These are phyloP conservation scores for Harrya chromipes DNA, from an alignment of 768 basidiomycete species.

Conservation along the genomic window DNA sequence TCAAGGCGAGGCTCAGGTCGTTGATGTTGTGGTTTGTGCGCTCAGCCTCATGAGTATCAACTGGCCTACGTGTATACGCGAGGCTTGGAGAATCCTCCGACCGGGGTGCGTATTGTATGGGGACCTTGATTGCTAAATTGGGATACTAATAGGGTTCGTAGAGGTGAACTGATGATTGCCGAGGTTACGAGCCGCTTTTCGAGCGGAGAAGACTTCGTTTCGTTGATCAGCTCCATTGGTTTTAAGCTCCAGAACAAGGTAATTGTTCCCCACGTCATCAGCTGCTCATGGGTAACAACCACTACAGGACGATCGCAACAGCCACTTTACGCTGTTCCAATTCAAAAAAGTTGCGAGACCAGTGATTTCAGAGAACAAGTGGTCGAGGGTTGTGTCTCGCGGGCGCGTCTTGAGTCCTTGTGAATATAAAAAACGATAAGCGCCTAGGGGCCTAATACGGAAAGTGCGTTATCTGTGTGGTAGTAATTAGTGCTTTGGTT, in stretches of 20 bases:
- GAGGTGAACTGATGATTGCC: slow-evolving; percentile 82
- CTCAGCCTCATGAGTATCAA: slow-evolving; percentile 97
- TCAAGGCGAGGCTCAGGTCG: slow-evolving; percentile 66
- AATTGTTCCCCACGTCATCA: neutral
- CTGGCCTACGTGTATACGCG: slow-evolving; percentile 88
- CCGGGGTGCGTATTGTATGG: slow-evolving; percentile 53
- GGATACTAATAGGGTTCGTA: slow-evolving; percentile 27
- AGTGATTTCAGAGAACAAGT: slow-evolving; percentile 53
- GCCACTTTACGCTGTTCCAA: slow-evolving; percentile 82
- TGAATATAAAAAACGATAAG: slow-evolving; percentile 85
- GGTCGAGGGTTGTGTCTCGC: slow-evolving; percentile 50
- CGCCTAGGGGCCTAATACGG: neutral
- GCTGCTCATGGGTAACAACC: neutral
- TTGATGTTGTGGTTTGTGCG: slow-evolving; percentile 90
- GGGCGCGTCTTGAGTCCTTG: slow-evolving; percentile 75
- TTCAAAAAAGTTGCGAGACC: slow-evolving; percentile 61
- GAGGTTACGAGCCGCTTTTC: slow-evolving; percentile 87
- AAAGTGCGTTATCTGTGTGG: neutral
- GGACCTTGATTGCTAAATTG: neutral
- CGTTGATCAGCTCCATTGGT: slow-evolving; percentile 62
- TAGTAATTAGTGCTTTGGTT: neutral
- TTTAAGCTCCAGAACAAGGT: slow-evolving; percentile 75
- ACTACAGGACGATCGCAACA: slow-evolving; percentile 71
- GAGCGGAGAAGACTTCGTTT: slow-evolving; percentile 61
- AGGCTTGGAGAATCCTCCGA: slow-evolving; percentile 86